These are phyloP conservation scores for Polytolypa hystricis DNA, from an alignment of 2,329 filamentous ascomycete species.

Conservation along the genomic window DNA sequence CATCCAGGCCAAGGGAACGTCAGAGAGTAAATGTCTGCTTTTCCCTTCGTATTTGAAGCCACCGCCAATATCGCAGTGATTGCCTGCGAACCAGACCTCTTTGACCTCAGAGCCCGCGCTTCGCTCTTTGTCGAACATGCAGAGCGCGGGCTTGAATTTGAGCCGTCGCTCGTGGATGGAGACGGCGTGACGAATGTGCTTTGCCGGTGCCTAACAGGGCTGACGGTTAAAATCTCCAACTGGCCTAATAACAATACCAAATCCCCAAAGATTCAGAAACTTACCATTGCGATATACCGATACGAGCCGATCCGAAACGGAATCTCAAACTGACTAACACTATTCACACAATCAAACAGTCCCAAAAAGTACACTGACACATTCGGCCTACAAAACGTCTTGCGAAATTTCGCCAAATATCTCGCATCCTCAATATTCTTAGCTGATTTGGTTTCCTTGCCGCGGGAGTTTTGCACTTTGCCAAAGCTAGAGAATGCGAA, in stretches of 20 bases:
- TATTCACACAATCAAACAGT: conserved; percentile 46
- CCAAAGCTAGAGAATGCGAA: conserved; percentile 34
- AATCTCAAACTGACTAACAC: conserved; percentile 28
- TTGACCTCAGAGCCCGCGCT: conserved; percentile 32
- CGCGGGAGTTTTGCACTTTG: conserved; percentile 23
- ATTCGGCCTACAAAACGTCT: conserved; percentile 38
- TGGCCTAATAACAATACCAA: too few relatives aligned
- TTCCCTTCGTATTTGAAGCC: conserved; percentile 34
- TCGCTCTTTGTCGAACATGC: conserved; percentile 21
- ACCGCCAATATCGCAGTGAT: conserved; percentile 44
- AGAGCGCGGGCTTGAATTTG: conserved; percentile 44
- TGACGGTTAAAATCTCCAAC: too few relatives aligned
- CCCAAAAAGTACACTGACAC: conserved; percentile 44
- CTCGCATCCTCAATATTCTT: conserved; percentile 11
- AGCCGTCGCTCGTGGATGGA: conserved; percentile 44
- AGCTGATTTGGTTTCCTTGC: conserved; percentile 15
- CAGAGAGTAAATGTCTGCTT: conserved; percentile 29
- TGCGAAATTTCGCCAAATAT: conserved; percentile 36
- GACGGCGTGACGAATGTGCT: conserved; percentile 42
- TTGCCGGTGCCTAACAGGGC: conserved; percentile 29
- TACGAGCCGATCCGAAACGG: conserved; percentile 29
- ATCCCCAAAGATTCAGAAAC: conserved; percentile 22
- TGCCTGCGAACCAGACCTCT: conserved; percentile 46
- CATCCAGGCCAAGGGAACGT: conserved; percentile 44
- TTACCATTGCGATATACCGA: conserved; percentile 27